Base-by-base conservation (phyloP, 2,329 filamentous ascomycete species). In the Bipolaris bicolor region DNA sequence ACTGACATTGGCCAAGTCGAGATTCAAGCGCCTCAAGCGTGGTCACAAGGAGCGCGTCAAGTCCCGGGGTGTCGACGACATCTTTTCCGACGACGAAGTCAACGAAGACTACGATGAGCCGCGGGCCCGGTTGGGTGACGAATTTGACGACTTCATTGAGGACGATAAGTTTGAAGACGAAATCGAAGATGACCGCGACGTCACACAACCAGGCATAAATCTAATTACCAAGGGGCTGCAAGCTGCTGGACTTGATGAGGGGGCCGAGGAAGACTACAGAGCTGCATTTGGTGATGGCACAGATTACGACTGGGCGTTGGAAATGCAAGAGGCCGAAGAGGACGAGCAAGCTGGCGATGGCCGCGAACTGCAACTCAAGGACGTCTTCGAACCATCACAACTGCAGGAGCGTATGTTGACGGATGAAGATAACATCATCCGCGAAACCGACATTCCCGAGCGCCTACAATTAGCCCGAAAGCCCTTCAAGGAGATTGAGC, bases 341-440 rank as follows among this genome's bases (percentile, higher is more conserved):
- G 91, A 96, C 64, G 88, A 91, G 46, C 87, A 90, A 55, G 84
- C 90, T 64, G 85, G 88, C 58, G 90, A 91, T 60, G 91, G 96
- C 64, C 90, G 93, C 69, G 88, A 89, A 43, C 86, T 98, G 40
- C 92, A 97, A 77, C 85, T 99, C 61, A 97, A 98, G 79, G 94
- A 99, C 74, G 94, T 99, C 49, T 99, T 99, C 70, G 95, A 99
- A 77, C 95, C 95, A 0, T 96, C 93, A 2, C 92, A 99, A 75
- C 85, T 99, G 37, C 88, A 90, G 55, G 95, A 99, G 78, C 94
- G 92, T 78, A 90, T 98, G 76, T 86, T 99, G 67, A 99, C 95
- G 7, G 95, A 98, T 56, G 92, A 93, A 62, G 95, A 99, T 76
- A 96, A 98, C 75, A 81, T 87, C 56, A 97, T 99, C 64, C 91